Conservation (phyloP, 2,329 filamentous ascomycete species). For the Ustulina deusta region DNA sequence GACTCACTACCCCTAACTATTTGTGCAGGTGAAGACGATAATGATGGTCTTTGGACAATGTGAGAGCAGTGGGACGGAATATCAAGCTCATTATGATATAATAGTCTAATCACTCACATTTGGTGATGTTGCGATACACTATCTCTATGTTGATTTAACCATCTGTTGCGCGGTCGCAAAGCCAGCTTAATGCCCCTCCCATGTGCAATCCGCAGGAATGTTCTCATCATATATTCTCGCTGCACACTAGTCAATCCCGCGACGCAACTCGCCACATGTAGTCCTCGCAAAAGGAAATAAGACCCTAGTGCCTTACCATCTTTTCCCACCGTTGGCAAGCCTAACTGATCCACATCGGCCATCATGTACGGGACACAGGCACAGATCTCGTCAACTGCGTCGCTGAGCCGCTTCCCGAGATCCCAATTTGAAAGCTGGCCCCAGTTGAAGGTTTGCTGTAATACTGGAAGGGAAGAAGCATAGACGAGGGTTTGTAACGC, state of each 20-base stretch:
- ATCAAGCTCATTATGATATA: neutral
- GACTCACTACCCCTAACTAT: no score
- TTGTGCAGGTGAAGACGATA: no score
- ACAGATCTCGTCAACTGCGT: conserved; percentile 30
- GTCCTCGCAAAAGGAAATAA: conserved; percentile 26
- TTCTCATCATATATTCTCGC: conserved; percentile 26
- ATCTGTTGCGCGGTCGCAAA: conserved; percentile 21
- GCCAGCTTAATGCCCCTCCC: conserved; percentile 31
- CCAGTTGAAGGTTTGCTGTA: conserved; percentile 2
- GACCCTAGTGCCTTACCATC: conserved; percentile 33
- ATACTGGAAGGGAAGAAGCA: conserved; percentile 2
- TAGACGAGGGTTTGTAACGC: conserved; percentile 26
- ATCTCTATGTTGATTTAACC: conserved; percentile 16
- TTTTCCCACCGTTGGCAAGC: conserved; percentile 21
- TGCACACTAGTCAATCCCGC: conserved; percentile 10
- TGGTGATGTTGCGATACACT: neutral
- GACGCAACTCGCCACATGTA: conserved; percentile 31
- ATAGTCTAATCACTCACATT: neutral
- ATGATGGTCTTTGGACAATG: no score
- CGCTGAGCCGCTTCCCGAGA: conserved; percentile 16
- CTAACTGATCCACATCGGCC: conserved; percentile 30
- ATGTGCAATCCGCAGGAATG: conserved; percentile 29
- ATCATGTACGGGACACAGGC: conserved; percentile 33
- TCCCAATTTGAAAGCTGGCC: conserved; percentile 3
- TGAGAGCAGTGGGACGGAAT: conserved; percentile 1